Evolutionary conservation across 192 early-diverging fungal species (phyloP).

Genomic region (Backusella mclennaniae): DNA sequence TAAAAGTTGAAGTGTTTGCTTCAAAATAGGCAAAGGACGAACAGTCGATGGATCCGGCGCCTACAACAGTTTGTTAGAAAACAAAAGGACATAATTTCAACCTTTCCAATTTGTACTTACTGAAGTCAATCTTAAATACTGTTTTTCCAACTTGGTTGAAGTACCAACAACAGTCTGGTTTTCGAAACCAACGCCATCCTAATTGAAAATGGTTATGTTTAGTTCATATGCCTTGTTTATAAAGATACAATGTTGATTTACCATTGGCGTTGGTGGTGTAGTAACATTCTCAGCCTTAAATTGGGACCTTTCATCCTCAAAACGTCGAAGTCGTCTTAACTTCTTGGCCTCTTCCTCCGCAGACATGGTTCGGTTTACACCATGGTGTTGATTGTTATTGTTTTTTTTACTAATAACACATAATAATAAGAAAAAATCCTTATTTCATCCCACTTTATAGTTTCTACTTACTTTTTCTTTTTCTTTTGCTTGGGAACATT

Average conservation of each 20-base stretch:
- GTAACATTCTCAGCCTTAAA: constrained; percentile 5
- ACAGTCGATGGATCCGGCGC: constrained; percentile 94
- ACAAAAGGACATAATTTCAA: not conserved
- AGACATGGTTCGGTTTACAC: not conserved
- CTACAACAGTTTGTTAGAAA: constrained; percentile 26
- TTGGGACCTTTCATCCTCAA: constrained; percentile 24
- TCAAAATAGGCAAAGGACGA: constrained; percentile 75
- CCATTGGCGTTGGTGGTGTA: not conserved
- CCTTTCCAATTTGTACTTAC: constrained; percentile 36
- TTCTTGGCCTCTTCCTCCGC: constrained; percentile 36
- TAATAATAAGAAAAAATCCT: not conserved
- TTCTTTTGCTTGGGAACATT: not conserved
- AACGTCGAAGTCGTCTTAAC: constrained; percentile 35
- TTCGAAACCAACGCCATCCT: constrained; percentile 80
- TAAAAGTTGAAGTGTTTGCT: constrained; percentile 75
- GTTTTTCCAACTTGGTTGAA: constrained; percentile 80
- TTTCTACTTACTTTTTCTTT: constrained; percentile 7
- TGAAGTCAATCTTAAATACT: constrained; percentile 87
- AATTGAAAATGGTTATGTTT: not conserved
- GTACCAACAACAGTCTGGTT: constrained; percentile 88
- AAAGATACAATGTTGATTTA: not conserved
- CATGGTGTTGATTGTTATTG: not conserved
- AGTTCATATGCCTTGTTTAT: not conserved
- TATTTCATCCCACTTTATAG: not conserved
- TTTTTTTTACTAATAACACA: constrained; percentile 12